phyloP scores from a whole-genome alignment of 306 rosid genomes.

The Begonia fuchsioides region DNA sequence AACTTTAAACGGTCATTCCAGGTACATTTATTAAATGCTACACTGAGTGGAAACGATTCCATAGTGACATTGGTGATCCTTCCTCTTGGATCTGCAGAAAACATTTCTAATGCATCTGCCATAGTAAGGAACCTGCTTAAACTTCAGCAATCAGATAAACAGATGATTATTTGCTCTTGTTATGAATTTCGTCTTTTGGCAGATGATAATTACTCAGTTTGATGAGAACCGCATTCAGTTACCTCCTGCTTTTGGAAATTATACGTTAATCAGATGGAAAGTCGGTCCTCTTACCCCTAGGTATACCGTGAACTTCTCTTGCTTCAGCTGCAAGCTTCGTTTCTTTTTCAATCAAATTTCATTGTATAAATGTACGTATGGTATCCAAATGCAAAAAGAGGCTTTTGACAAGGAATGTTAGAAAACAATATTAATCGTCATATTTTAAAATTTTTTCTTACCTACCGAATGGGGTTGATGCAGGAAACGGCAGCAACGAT shows the following conservation, averaged over 20 bases:
- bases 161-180: constrained; percentile 11
- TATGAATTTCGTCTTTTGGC: constrained; percentile 13
- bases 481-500: constrained; percentile 67
- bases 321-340: no score
- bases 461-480: constrained; percentile 5
- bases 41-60: constrained; percentile 44
- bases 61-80: constrained; percentile 48
- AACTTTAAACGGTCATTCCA: constrained; percentile 18
- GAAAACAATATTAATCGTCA: background rate
- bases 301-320: constrained; percentile 14
- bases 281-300: constrained; percentile 33
- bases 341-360: no score
- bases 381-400: no score
- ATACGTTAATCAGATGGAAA: constrained; percentile 52
- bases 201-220: constrained; percentile 57
- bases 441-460: background rate
- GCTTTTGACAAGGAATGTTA: background rate
- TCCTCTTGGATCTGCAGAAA: constrained; percentile 36
- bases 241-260: constrained; percentile 56
- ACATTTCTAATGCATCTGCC: constrained; percentile 55
- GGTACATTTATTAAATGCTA: constrained; percentile 46
- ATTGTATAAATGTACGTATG: no score
- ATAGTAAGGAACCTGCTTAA: constrained; percentile 27
- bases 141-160: background rate
- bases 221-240: constrained; percentile 55